phyloP scores from a whole-genome alignment of 2,329 filamentous ascomycete species.

The Stachybotrys elegans region DNA sequence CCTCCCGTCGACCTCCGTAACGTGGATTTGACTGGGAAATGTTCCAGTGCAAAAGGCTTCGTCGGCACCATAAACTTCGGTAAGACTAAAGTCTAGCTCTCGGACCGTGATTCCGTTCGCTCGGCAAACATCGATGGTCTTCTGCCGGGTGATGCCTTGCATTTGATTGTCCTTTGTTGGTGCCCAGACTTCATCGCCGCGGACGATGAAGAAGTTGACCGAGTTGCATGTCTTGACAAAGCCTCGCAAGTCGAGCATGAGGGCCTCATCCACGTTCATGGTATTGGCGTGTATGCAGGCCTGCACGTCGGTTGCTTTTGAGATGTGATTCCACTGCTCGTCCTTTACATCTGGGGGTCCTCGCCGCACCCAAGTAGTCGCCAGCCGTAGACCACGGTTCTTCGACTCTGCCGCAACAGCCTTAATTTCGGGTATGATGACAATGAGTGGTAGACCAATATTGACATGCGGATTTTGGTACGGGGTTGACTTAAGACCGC shows the following conservation, averaged over 20 bases:
- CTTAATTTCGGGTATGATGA: conserved; percentile 23
- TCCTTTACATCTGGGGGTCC: conserved; percentile 25
- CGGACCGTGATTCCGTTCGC: conserved; percentile 16
- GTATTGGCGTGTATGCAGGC: conserved; percentile 22
- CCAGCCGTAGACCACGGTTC: conserved; percentile 16
- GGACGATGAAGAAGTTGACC: conserved; percentile 27
- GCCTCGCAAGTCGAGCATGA: conserved; percentile 21
- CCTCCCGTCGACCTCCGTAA: conserved; percentile 17
- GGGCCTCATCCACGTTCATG: conserved; percentile 23
- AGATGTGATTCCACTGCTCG: conserved; percentile 26
- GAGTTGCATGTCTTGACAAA: conserved; percentile 27
- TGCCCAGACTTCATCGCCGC: conserved; percentile 23
- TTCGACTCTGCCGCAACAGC: conserved; percentile 15
- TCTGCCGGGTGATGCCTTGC: conserved; percentile 24
- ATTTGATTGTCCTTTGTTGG: conserved; percentile 25
- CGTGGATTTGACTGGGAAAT: conserved; percentile 21
- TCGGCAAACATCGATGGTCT: conserved; percentile 23
- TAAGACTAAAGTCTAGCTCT: conserved; percentile 22
- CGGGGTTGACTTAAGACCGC: conserved; percentile 19
- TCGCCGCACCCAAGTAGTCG: conserved; percentile 21
- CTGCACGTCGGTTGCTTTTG: conserved; percentile 24
- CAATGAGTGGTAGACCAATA: conserved; percentile 21
- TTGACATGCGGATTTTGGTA: conserved; percentile 22
- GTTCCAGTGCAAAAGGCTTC: conserved; percentile 25
- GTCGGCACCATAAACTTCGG: conserved; percentile 23